Base-by-base conservation (phyloP, 257 asterid species). In the Echium plantagineum region DNA sequence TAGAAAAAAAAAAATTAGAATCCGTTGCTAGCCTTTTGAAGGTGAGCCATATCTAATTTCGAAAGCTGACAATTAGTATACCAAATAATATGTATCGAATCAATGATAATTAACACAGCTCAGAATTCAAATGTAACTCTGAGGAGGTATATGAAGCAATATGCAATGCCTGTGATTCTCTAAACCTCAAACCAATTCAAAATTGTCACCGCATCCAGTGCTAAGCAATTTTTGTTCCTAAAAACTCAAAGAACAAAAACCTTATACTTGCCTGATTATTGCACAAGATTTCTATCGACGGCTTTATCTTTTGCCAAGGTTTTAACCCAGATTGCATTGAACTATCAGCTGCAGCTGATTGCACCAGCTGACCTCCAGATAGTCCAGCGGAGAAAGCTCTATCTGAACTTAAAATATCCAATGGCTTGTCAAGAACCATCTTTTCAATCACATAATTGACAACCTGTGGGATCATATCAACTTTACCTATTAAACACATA, bases 361-460 rank as follows among this genome's bases (percentile, higher is more conserved):
- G 80, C 42, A 81, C 31, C 66, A 78, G 70, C 77, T 79, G 95
- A 54, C 80, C 80, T 67, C 93, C 94, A 68, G 81, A 70, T 62
- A 79, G 53, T 66, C 72, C 85, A 17, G 80, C 61, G 60, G 73
- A 60, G 70, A 89, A 75, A 66, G 81, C 42, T 53, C 83, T 93
- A 68, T 91, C 96, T 0, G 80, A 73, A 52, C 64, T 85, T 77
- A 66, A 26, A 72, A 68, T 82, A 72, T 88, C 98, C 62, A 72
- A 16, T 20, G 89, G 83, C 80, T 91, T 91, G 71, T 88, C 98
- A 56, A 82, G 98, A 67, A 88, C 84, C 90, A 91, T 79, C 84
- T 90, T 90, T 72, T 90, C 98, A 46, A 83, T 22, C 58, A 90
- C 96, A 79, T 91, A 91, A 83, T 81, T 91, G 78, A 85, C 80